These are phyloP conservation scores for Hypomontagnella monticulosa DNA, from an alignment of 495 filamentous ascomycete species.

Conservation along the genomic window DNA sequence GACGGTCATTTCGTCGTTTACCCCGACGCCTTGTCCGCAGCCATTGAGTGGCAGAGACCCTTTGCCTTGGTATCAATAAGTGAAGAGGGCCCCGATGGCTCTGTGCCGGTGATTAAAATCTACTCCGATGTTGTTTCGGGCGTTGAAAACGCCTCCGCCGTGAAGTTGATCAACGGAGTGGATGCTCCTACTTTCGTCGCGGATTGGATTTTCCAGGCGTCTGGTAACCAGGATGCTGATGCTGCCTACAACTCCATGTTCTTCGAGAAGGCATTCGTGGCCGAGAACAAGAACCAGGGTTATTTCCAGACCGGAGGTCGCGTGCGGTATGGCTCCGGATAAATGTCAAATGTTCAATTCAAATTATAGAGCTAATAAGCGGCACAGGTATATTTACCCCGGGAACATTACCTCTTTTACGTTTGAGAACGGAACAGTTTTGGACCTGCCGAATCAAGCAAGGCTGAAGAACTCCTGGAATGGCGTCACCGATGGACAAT, in stretches of 20 bases:
- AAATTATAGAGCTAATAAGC: constrained; percentile 2
- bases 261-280: constrained; percentile 42
- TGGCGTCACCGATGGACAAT: constrained; percentile 50
- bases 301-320: constrained; percentile 46
- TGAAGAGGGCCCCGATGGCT: constrained; percentile 48
- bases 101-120: constrained; percentile 50
- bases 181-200: constrained; percentile 47
- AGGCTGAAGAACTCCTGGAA: constrained; percentile 46
- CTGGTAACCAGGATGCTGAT: constrained; percentile 55
- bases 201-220: constrained; percentile 44
- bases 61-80: constrained; percentile 52
- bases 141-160: constrained; percentile 36
- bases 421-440: constrained; percentile 54
- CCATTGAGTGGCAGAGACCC: constrained; percentile 48
- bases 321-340: constrained; percentile 38
- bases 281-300: constrained; percentile 34
- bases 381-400: constrained; percentile 49
- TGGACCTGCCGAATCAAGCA: constrained; percentile 50
- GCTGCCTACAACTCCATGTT: constrained; percentile 62
- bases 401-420: constrained; percentile 52
- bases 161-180: constrained; percentile 52
- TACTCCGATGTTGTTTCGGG: constrained; percentile 47
- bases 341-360: background rate
- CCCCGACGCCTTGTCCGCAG: constrained; percentile 53
- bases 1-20: constrained; percentile 58